Conservation (phyloP, 129 eudicot species). For the Erigeron canadensis region DNA sequence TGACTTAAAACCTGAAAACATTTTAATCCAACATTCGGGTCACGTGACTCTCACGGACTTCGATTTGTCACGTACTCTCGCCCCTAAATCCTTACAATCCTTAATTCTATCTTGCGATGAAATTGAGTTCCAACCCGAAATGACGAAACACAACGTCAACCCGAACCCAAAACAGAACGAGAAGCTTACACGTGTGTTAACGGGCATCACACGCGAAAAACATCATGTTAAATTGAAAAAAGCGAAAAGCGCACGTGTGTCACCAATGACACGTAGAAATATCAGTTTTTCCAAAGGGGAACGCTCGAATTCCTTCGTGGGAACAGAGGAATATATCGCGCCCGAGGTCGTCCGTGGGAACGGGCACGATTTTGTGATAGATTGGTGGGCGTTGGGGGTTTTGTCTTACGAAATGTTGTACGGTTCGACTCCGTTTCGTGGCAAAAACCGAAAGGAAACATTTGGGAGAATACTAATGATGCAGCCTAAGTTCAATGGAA, state of each 20-base stretch:
- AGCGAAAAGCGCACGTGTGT: slow-evolving; percentile 66
- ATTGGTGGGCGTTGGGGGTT: slow-evolving; percentile 94
- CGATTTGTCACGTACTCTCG: slow-evolving; percentile 64
- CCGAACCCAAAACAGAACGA: slow-evolving; percentile 1
- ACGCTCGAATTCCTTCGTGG: slow-evolving; percentile 81
- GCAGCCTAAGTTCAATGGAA: slow-evolving; percentile 62
- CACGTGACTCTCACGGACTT: slow-evolving; percentile 92
- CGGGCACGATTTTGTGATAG: slow-evolving; percentile 85
- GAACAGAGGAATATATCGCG: slow-evolving; percentile 89
- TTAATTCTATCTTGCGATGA: slow-evolving; percentile 10
- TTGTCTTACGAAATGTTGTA: slow-evolving; percentile 85
- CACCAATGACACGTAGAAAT: slow-evolving; percentile 49
- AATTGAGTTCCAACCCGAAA: background rate
- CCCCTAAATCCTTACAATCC: slow-evolving; percentile 21
- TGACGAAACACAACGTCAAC: background rate
- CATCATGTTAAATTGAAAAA: slow-evolving; percentile 31
- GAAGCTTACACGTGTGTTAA: slow-evolving; percentile 30
- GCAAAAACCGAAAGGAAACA: slow-evolving; percentile 72
- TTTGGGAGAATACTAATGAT: slow-evolving; percentile 49
- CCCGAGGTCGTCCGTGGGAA: slow-evolving; percentile 84
- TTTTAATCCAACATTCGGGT: slow-evolving; percentile 66
- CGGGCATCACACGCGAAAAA: background rate
- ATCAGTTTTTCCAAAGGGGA: slow-evolving; percentile 43
- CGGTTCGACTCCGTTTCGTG: slow-evolving; percentile 83
- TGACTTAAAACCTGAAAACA: slow-evolving; percentile 83